These are phyloP conservation scores for Byssoonygena ceratinophila DNA, from an alignment of 2,329 filamentous ascomycete genomes.

Conservation along the genomic window DNA sequence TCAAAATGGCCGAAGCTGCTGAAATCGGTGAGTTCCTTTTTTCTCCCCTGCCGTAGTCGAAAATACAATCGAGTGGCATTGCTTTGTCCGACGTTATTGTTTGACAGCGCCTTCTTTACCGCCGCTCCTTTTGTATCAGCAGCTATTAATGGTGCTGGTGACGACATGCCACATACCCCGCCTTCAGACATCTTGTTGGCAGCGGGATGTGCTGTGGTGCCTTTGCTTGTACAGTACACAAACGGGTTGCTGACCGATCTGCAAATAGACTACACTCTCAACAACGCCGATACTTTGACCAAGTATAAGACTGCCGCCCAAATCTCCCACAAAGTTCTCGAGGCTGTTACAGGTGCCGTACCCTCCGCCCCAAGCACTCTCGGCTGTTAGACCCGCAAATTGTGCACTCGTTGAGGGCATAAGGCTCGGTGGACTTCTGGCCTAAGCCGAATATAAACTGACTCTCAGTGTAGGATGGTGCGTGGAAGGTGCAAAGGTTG, in stretches of 20 bases:
- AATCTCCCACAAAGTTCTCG: conserved; percentile 92
- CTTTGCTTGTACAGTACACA: background rate
- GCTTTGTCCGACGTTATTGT: background rate
- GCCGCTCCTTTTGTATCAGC: background rate
- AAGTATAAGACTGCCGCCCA: conserved; percentile 97
- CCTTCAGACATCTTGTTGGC: background rate
- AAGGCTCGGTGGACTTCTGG: background rate
- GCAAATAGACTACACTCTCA: conserved; percentile 69
- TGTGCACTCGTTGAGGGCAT: background rate
- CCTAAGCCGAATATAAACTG: conserved; percentile 2
- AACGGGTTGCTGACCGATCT: background rate
- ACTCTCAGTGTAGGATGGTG: conserved; percentile 46
- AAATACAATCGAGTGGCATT: background rate
- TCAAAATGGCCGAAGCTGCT: conserved; percentile 17
- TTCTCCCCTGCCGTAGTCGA: background rate
- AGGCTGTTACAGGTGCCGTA: conserved; percentile 57
- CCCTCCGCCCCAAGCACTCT: background rate
- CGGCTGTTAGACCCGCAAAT: background rate
- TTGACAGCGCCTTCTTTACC: background rate
- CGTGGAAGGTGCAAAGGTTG: conserved; percentile 79
- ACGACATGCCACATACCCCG: background rate
- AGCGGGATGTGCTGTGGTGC: background rate
- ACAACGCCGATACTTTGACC: conserved; percentile 87
- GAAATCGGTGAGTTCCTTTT: conserved; percentile 17
- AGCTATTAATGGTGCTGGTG: no score